Conservation (phyloP, 805 yeast species). For the Pichia insulana region DNA sequence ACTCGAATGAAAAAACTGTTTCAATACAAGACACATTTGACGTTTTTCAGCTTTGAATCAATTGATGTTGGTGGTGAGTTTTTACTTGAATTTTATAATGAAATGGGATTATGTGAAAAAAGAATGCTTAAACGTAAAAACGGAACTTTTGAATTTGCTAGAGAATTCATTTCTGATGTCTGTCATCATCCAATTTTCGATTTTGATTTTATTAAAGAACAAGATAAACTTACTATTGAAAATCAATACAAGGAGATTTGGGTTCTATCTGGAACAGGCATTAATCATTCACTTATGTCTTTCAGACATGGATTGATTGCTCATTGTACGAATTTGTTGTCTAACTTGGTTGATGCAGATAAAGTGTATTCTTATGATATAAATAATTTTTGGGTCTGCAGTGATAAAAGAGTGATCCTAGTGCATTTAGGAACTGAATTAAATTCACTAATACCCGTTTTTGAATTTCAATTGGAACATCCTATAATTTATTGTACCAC, state of each 20-base stretch:
- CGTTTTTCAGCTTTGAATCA: slow-evolving; percentile 21
- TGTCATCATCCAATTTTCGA: slow-evolving; percentile 25
- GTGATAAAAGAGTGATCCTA: background rate
- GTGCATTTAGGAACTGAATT: background rate
- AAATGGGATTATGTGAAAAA: slow-evolving; percentile 20
- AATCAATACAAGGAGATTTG: slow-evolving; percentile 23
- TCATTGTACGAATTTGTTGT: slow-evolving; percentile 10
- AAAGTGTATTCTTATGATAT: background rate
- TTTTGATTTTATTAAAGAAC: slow-evolving; percentile 15
- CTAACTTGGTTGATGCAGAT: slow-evolving; percentile 1
- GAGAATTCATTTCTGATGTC: slow-evolving; percentile 11
- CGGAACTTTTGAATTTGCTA: slow-evolving; percentile 12
- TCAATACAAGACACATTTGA: slow-evolving; percentile 15
- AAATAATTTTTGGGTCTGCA: background rate
- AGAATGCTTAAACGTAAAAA: slow-evolving; percentile 14
- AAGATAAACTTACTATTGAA: slow-evolving; percentile 13
- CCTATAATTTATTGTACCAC: too few species aligned
- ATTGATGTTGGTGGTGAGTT: slow-evolving; percentile 8
- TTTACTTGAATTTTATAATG: slow-evolving; percentile 19
- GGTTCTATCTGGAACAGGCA: slow-evolving; percentile 22
- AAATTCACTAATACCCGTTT: background rate
- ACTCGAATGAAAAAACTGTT: slow-evolving; percentile 17
- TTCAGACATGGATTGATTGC: slow-evolving; percentile 21
- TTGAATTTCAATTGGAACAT: background rate
- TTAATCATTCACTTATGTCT: slow-evolving; percentile 20